phyloP scores from a whole-genome alignment of 2,329 filamentous ascomycete species.

The Thelonectria rubi region DNA sequence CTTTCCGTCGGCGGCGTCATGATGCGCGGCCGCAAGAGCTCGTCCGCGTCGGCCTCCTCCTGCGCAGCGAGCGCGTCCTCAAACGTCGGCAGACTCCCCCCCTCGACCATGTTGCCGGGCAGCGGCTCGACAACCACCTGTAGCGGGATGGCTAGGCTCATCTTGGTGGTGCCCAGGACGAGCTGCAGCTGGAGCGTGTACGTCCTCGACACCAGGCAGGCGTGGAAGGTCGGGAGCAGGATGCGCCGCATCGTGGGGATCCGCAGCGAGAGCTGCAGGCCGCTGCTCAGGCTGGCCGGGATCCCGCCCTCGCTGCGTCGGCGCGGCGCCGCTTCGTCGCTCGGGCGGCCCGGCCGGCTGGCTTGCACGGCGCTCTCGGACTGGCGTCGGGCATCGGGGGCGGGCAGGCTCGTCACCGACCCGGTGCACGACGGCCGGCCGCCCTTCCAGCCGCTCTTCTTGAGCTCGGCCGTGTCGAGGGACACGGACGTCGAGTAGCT shows the following conservation, averaged over 20 bases:
- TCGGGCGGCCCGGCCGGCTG: neutral
- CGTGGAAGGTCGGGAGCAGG: slow-evolving; percentile 18
- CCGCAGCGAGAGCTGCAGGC: slow-evolving; percentile 1
- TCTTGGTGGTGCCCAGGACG: slow-evolving; percentile 1
- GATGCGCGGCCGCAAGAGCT: slow-evolving; percentile 11
- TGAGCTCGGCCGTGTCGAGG: neutral
- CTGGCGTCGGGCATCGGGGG: slow-evolving; percentile 3
- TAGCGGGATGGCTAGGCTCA: slow-evolving; percentile 5
- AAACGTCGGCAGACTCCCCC: slow-evolving; percentile 1
- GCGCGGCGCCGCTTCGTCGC: neutral
- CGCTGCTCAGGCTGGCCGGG: neutral
- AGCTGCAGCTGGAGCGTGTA: slow-evolving; percentile 10
- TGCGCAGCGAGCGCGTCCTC: slow-evolving; percentile 13
- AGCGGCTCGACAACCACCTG: slow-evolving; percentile 12
- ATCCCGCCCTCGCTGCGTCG: slow-evolving; percentile 4
- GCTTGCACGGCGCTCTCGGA: slow-evolving; percentile 4
- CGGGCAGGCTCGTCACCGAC: neutral
- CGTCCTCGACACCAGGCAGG: slow-evolving; percentile 16
- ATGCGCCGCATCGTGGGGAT: slow-evolving; percentile 5
- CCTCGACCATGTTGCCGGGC: neutral
- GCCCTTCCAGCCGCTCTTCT: slow-evolving; percentile 7
- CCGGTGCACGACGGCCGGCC: neutral
- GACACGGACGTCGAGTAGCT: neutral
- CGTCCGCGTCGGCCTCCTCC: slow-evolving; percentile 15
- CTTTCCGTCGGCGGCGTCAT: slow-evolving; percentile 7